Percentiles rank a stretch among this genome's conserved stretches.
Evolutionary conservation across 2,329 filamentous ascomycete species (phyloP).

Genomic region (Colletotrichum melonis): DNA sequence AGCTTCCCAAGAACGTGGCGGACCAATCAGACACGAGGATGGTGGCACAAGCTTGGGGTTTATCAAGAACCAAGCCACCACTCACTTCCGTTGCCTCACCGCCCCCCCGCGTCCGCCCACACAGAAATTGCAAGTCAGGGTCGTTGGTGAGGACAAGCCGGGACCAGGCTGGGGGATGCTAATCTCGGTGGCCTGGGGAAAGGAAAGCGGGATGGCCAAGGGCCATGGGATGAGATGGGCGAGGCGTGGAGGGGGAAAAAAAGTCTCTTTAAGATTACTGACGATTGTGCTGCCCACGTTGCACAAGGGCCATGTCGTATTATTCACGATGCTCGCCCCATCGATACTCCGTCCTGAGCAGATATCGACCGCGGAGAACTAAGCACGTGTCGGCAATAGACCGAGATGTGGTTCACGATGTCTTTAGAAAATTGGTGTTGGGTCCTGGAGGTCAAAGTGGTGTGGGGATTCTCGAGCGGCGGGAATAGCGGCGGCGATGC

Average conservation of each 20-base stretch:
- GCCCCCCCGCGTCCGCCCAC: slow-evolving; percentile 31
- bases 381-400: slow-evolving; percentile 33
- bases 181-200: slow-evolving; percentile 34
- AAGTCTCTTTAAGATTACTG: slow-evolving; percentile 4
- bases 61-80: slow-evolving; percentile 33
- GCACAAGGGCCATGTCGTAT: neutral
- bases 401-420: slow-evolving; percentile 28
- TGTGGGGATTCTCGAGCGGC: slow-evolving; percentile 2
- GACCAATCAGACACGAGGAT: slow-evolving; percentile 29
- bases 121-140: slow-evolving; percentile 22
- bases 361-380: slow-evolving; percentile 1
- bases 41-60: slow-evolving; percentile 32
- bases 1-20: slow-evolving; percentile 17
- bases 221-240: slow-evolving; percentile 8
- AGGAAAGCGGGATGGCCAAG: slow-evolving; percentile 23
- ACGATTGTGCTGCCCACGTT: slow-evolving; percentile 1
- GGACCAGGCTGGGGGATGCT: slow-evolving; percentile 23
- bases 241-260: slow-evolving; percentile 6
- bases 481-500: slow-evolving; percentile 34
- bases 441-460: neutral
- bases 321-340: neutral
- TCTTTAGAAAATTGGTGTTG: slow-evolving; percentile 12
- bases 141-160: slow-evolving; percentile 1
- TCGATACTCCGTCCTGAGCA: neutral
- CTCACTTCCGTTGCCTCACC: slow-evolving; percentile 27